Evolutionary conservation across 1,284 basidiomycete genomes (phyloP).

Genomic region (Ustilago trichophora): DNA sequence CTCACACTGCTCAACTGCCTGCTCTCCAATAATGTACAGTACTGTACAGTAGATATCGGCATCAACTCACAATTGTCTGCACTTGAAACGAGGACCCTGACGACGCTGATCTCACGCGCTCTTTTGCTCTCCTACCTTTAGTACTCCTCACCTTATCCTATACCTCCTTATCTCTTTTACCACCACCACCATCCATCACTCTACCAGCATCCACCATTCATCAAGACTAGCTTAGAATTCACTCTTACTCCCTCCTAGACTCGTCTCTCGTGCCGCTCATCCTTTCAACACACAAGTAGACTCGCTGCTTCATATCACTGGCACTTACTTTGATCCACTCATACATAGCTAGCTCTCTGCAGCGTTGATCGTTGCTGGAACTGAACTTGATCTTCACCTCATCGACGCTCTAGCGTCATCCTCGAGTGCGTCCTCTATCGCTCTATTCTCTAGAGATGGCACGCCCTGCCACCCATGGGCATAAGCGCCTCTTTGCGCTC

Average conservation of each 20-base stretch:
- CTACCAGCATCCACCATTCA: background rate
- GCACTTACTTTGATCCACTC: background rate
- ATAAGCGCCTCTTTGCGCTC: slow-evolving; percentile 42
- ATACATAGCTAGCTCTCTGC: background rate
- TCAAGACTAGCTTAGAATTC: background rate
- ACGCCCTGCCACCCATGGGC: slow-evolving; percentile 14
- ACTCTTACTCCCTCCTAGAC: background rate
- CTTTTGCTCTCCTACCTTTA: too few relatives aligned
- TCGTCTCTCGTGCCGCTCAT: too few relatives aligned
- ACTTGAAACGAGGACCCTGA: slow-evolving; percentile 2
- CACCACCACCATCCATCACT: slow-evolving; percentile 1
- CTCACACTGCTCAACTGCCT: slow-evolving; percentile 2
- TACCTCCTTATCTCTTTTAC: background rate
- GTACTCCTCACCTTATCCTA: background rate
- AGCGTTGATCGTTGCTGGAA: background rate
- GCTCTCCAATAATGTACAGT: too few relatives aligned
- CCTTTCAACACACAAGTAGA: too few relatives aligned
- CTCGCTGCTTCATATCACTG: background rate
- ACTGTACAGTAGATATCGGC: too few relatives aligned
- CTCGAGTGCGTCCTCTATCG: too few relatives aligned
- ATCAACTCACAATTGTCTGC: too few relatives aligned
- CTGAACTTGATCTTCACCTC: too few relatives aligned
- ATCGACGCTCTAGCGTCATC: too few relatives aligned
- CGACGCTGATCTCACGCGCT: slow-evolving; percentile 3
- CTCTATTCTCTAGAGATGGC: slow-evolving; percentile 18